Base-by-base conservation (phyloP, 352 stramenopile species). In the Phytophthora meadii region DNA sequence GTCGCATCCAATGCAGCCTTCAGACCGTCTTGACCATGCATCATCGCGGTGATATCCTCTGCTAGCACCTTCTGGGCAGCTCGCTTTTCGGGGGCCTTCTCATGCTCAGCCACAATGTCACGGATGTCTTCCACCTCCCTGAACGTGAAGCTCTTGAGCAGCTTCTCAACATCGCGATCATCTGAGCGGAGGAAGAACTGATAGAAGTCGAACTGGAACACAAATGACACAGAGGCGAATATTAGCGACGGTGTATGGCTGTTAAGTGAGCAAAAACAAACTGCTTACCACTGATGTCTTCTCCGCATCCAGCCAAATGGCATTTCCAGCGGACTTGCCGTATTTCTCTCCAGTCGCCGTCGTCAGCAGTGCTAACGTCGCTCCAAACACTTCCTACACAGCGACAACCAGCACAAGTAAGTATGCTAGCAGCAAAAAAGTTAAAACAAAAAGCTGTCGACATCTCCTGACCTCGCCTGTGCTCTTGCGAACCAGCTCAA, bases 81-180 rank as follows among this genome's bases (percentile, higher is more conserved):
- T 37, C 92, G 82, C 59, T 96, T 92, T 67, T 97, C 82, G 4
- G 97, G 88, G 6, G 70, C 68, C 72, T 90, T 84, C 4, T 73
- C 47, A 65, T 97, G 85, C 60, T 95, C 78, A 47, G 79, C 60
- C 36, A 94, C 81, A 53, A 99, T 89, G 40, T 94, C 81, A 4
- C 81, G 68, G 65, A 99, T 98, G 46, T 98, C 89, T 12, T 96
- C 79, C 40, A 99, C 58, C 11, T 91, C 81, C 39, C 99, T 72
- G 72, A 99, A 98, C 12, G 97, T 99, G 65, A 99, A 99, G 34
- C 98, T 90, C 76, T 98, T 99, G 56, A 99, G 76, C 57, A 99
- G 95, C 28, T 97, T 88, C 51, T 96, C 88, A 10, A 99, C 93
- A 76, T 99, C 91, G 40, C 80, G 88, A 61, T 98, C 93, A 56